These are phyloP conservation scores for Fonsecaea multimorphosa DNA, from an alignment of 2,329 filamentous ascomycete genomes.

Conservation along the genomic window DNA sequence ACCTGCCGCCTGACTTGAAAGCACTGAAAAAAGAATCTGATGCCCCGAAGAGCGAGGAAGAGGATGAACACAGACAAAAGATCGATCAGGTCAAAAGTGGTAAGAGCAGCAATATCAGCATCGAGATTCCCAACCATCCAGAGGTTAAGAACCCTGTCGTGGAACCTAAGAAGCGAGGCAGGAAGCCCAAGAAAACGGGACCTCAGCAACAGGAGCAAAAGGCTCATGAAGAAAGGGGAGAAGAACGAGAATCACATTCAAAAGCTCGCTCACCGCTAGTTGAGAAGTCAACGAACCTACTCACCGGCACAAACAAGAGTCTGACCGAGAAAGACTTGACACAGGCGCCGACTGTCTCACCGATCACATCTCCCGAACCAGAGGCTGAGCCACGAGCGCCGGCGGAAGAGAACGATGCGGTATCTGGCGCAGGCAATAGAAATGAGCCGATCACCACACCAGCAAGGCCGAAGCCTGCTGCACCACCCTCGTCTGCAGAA, in stretches of 20 bases:
- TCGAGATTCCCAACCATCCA: conserved; percentile 28
- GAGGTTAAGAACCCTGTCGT: conserved; percentile 22
- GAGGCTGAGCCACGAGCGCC: background rate
- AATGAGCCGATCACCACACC: conserved; percentile 21
- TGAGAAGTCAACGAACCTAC: conserved; percentile 30
- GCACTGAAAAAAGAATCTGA: conserved; percentile 34
- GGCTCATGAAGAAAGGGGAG: conserved; percentile 16
- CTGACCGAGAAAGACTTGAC: background rate
- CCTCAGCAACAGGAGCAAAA: conserved; percentile 18
- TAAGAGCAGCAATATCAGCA: conserved; percentile 28
- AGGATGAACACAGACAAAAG: conserved; percentile 4
- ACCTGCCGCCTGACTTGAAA: conserved; percentile 36
- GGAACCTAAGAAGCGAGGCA: conserved; percentile 39
- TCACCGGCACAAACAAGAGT: background rate
- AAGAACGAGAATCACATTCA: background rate
- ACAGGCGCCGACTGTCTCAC: conserved; percentile 27
- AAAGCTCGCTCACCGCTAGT: conserved; percentile 22
- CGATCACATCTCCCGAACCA: conserved; percentile 27
- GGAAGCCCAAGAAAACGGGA: conserved; percentile 36
- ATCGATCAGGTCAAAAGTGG: conserved; percentile 3
- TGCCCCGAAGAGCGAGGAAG: conserved; percentile 11
- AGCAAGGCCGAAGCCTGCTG: conserved; percentile 11
- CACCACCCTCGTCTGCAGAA: conserved; percentile 15
- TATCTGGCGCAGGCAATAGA: conserved; percentile 10
- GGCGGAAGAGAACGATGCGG: background rate